These are phyloP conservation scores for Jacaranda mimosifolia DNA, from an alignment of 257 asterid species.

Conservation along the genomic window DNA sequence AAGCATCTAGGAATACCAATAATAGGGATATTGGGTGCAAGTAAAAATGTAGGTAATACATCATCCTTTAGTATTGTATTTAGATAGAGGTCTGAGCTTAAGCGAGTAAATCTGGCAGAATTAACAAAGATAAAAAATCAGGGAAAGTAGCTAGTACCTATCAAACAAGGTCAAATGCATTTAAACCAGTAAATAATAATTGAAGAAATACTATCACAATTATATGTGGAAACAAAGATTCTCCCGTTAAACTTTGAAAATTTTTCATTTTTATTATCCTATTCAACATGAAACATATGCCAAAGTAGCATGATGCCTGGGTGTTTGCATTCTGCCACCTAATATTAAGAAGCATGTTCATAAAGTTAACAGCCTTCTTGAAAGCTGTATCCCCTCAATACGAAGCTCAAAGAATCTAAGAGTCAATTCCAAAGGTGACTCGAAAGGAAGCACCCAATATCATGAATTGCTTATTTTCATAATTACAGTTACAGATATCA, in stretches of 20 bases:
- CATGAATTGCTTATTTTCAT: slow-evolving; percentile 2
- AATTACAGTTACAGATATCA: slow-evolving; percentile 3
- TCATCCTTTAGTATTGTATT: slow-evolving; percentile 7
- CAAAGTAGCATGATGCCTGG: slow-evolving; percentile 3
- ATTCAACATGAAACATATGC: not conserved
- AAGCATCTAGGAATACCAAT: not conserved
- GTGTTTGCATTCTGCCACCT: not conserved
- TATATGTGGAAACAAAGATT: slow-evolving; percentile 10
- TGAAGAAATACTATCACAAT: slow-evolving; percentile 8
- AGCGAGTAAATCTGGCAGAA: not conserved
- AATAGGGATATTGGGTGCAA: slow-evolving; percentile 1
- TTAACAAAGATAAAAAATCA: not conserved
- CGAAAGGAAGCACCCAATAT: slow-evolving; percentile 21
- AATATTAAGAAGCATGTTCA: slow-evolving; percentile 1
- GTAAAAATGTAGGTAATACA: not conserved
- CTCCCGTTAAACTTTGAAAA: not conserved
- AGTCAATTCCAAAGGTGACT: not conserved
- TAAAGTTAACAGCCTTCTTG: not conserved
- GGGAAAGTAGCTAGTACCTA: slow-evolving; percentile 3
- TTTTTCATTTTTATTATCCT: not conserved
- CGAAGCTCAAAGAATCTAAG: no score
- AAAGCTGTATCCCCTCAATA: not conserved
- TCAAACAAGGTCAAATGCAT: slow-evolving; percentile 12
- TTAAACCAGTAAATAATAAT: not conserved
- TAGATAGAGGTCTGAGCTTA: not conserved